Percentiles rank a stretch among this genome's conserved stretches.
Conservation (phyloP, 371 early-diverging fungal genomes). For the Mucor saturninus region DNA sequence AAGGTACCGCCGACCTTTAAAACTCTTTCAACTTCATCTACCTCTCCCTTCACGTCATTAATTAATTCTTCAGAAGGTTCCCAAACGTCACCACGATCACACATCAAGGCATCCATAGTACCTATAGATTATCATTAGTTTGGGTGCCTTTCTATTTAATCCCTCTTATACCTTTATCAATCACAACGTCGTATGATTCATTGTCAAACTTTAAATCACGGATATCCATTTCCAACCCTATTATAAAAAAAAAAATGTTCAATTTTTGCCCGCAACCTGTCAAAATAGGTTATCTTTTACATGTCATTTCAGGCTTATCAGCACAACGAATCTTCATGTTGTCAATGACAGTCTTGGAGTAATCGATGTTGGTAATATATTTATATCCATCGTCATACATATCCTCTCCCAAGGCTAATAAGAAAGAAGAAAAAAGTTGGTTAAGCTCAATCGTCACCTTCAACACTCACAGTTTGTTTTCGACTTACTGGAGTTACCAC, state of each 20-base stretch:
- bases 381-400: conserved; percentile 84
- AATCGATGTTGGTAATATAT: conserved; percentile 83
- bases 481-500: conserved; percentile 74
- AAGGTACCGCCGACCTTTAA: conserved; percentile 80
- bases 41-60: conserved; percentile 67
- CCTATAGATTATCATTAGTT: conserved; percentile 17
- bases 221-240: conserved; percentile 85
- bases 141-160: not conserved
- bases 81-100: conserved; percentile 88
- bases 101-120: conserved; percentile 85
- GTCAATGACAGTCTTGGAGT: conserved; percentile 77
- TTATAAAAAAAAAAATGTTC: not conserved
- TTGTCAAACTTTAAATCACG: conserved; percentile 65
- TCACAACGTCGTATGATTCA: conserved; percentile 71
- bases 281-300: conserved; percentile 35
- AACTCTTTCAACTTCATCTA: conserved; percentile 77
- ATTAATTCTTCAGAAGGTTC: conserved; percentile 77
- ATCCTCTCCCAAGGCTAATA: conserved; percentile 72
- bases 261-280: not conserved
- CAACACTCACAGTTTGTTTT: not conserved
- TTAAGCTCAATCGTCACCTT: not conserved
- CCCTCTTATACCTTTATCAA: conserved; percentile 77
- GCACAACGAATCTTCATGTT: conserved; percentile 72
- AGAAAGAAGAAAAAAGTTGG: not conserved
- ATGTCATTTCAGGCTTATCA: conserved; percentile 66